A percentile compares a stretch with the other conserved stretches of the same genome.
Evolutionary conservation across 345 rosid genomes (phyloP).

Genomic region (Cardamine occulta): DNA sequence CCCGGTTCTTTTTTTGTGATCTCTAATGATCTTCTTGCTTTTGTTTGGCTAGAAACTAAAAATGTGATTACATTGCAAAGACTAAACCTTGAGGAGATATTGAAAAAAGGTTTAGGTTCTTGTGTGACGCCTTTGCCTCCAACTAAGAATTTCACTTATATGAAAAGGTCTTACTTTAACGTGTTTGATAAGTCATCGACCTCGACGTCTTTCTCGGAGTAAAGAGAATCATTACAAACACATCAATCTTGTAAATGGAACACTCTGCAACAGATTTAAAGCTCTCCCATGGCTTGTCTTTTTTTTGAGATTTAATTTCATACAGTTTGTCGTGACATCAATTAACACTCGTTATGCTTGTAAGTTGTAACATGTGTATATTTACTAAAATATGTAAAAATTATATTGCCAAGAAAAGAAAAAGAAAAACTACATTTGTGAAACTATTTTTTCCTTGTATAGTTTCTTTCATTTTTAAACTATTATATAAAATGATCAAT

Average conservation of each 20-base stretch:
- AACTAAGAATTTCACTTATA: background rate
- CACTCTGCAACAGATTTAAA: background rate
- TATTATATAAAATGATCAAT: too few species aligned
- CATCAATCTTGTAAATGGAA: background rate
- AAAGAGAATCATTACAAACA: background rate
- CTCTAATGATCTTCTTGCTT: background rate
- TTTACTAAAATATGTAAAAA: too few species aligned
- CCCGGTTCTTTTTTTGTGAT: background rate
- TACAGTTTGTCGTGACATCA: background rate
- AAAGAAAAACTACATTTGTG: too few species aligned
- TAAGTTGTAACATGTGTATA: background rate
- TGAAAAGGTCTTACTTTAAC: background rate
- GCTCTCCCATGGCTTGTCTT: background rate
- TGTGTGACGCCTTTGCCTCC: background rate
- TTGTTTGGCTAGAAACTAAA: background rate
- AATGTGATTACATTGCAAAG: background rate
- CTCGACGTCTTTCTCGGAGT: background rate
- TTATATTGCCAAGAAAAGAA: too few species aligned
- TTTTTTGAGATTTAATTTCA: background rate
- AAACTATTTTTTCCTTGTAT: too few species aligned
- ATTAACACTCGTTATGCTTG: background rate
- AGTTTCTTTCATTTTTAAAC: too few species aligned
- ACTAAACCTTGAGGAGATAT: background rate
- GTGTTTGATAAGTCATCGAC: background rate
- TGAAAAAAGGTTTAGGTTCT: background rate